A percentile compares a stretch with the other conserved stretches of the same genome.
phyloP scores from a whole-genome alignment of 2,329 filamentous ascomycete species.

The Ascochyta fabae region DNA sequence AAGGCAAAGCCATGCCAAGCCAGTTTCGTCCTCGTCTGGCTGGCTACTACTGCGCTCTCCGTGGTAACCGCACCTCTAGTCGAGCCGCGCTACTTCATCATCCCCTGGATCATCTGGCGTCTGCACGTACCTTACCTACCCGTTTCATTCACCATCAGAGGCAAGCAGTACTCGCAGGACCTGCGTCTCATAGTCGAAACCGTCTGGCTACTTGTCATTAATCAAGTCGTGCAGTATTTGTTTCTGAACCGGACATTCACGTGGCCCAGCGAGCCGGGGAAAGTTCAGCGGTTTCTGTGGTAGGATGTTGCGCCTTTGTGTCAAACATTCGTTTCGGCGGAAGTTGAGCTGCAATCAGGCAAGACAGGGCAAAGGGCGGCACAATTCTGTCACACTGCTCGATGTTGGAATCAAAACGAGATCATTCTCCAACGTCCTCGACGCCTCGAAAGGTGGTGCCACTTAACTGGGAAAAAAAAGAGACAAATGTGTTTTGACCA shows the following conservation, averaged over 20 bases:
- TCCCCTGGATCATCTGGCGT: constrained; percentile 94
- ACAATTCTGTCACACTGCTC: too few species aligned
- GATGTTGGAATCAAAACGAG: too few species aligned
- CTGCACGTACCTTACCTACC: constrained; percentile 68
- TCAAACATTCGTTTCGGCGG: too few species aligned
- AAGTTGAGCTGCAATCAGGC: too few species aligned
- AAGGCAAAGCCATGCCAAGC: constrained; percentile 25
- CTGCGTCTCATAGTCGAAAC: constrained; percentile 67
- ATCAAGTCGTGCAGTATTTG: constrained; percentile 70
- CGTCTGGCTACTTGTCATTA: constrained; percentile 70
- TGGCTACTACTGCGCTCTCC: constrained; percentile 76
- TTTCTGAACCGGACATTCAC: constrained; percentile 73
- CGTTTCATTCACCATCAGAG: constrained; percentile 28
- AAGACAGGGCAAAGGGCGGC: too few species aligned
- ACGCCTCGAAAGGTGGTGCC: too few species aligned
- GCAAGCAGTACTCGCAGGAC: constrained; percentile 39
- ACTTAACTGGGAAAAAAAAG: too few species aligned
- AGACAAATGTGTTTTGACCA: too few species aligned
- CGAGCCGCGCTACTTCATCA: constrained; percentile 93
- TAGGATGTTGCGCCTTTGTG: constrained; percentile 14
- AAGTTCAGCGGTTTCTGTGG: constrained; percentile 78
- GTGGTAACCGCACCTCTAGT: constrained; percentile 89
- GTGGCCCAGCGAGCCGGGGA: constrained; percentile 68
- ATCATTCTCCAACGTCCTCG: too few species aligned
- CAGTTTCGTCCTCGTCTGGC: constrained; percentile 64